Conservation (phyloP, 2,329 filamentous ascomycete species). For the Monosporascus sp. region DNA sequence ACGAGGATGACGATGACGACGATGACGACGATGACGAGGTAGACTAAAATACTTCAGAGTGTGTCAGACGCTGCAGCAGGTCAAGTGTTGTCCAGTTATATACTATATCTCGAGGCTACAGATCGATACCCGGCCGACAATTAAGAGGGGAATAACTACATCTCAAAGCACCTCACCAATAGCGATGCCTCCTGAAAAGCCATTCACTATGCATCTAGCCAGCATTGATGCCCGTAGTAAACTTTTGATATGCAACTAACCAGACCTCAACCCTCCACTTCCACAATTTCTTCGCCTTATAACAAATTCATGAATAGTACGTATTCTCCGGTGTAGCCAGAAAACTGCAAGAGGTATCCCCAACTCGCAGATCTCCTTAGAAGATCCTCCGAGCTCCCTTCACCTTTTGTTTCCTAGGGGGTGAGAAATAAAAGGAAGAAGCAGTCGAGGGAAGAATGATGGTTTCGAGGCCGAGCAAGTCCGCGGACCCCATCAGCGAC, state of each 20-base stretch:
- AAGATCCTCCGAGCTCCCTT: neutral
- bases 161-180: no score
- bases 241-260: constrained; percentile 13
- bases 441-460: constrained; percentile 4
- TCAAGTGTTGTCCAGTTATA: neutral
- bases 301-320: constrained; percentile 12
- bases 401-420: neutral
- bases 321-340: no score
- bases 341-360: no score
- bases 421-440: neutral
- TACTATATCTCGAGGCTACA: neutral
- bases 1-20: constrained; percentile 43
- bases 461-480: constrained; percentile 6
- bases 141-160: neutral
- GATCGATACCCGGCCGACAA: neutral
- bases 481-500: constrained; percentile 21
- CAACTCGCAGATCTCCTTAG: no score
- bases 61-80: neutral
- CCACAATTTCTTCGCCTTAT: constrained; percentile 17
- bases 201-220: neutral
- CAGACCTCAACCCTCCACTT: constrained; percentile 7
- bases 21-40: constrained; percentile 26
- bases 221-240: neutral
- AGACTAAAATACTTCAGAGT: constrained; percentile 17
- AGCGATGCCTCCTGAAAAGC: no score